phyloP scores from a whole-genome alignment of 2,329 filamentous ascomycete genomes.

The Cytospora piceae region DNA sequence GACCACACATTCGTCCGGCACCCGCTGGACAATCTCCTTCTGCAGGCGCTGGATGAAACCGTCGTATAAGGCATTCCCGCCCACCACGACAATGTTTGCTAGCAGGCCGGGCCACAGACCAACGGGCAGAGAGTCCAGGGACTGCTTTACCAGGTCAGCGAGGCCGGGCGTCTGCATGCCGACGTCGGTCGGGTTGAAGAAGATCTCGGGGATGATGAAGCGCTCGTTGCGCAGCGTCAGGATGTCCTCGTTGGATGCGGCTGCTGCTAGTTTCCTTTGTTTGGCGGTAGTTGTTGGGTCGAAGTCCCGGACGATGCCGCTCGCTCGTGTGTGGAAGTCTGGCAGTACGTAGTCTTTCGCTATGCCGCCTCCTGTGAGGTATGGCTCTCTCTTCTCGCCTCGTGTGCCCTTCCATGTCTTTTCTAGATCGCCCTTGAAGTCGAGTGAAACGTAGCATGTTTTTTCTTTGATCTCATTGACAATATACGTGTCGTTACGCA shows the following conservation, averaged over 20 bases:
- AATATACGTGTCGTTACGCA: constrained; percentile 90
- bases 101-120: constrained; percentile 82
- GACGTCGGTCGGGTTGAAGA: constrained; percentile 86
- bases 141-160: constrained; percentile 80
- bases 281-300: constrained; percentile 64
- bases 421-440: constrained; percentile 80
- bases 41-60: constrained; percentile 83
- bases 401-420: constrained; percentile 79
- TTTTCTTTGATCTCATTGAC: constrained; percentile 96
- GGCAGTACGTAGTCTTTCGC: constrained; percentile 92
- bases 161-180: constrained; percentile 84
- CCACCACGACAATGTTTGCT: constrained; percentile 86
- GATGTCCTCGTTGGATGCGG: constrained; percentile 70
- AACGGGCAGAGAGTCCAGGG: constrained; percentile 73
- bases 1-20: constrained; percentile 78
- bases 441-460: constrained; percentile 78
- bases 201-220: constrained; percentile 84
- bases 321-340: constrained; percentile 65
- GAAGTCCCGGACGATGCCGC: constrained; percentile 77
- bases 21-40: constrained; percentile 70
- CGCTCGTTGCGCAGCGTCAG: constrained; percentile 89
- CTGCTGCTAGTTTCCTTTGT: constrained; percentile 49
- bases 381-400: constrained; percentile 57
- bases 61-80: constrained; percentile 78
- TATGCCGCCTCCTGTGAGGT: constrained; percentile 59